Evolutionary conservation across 768 basidiomycete species (phyloP), one percentile per base, ranked within the genome.

Genomic region (Pleurotus giganteus): DNA sequence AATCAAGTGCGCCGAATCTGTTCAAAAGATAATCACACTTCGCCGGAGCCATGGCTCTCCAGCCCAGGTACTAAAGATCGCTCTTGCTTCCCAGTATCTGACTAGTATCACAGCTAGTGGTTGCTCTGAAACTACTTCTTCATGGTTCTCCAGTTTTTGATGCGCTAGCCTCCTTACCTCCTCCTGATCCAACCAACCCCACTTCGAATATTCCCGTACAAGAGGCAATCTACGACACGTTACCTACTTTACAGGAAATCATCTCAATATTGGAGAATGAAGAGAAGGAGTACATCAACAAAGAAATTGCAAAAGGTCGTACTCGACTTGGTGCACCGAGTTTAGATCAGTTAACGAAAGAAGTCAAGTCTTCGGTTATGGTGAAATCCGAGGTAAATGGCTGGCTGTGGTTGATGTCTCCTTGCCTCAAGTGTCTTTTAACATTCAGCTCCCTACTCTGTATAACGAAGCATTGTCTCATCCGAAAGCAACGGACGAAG

Each of bases 381-480:
- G 66, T 71, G 17, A 57, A 66, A 15, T 94, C 91, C 6, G 74
- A 76, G 71, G 91, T 88, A 62, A 26, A 70, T 52, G 31, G 31
- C 9, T 3, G 5, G 7, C 13, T 17, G 2, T n/a, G n/a, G n/a
- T n/a, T n/a, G n/a, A n/a, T n/a, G n/a, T n/a, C n/a, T n/a, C n/a
- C n/a, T n/a, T n/a, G n/a, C n/a, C n/a, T n/a, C n/a, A n/a, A n/a
- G n/a, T n/a, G n/a, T n/a, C n/a, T n/a, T n/a, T n/a, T n/a, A n/a
- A n/a, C n/a, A n/a, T n/a, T n/a, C n/a, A 91, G 88, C 71, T 96
- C 28, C 89, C 89, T 1, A 64, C 58, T 0, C 69, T 94, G 26
- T 96, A 94, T 60, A 74, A 83, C 28, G 88, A 93, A 60, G 72
- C 95, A n/a, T 69, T 94, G 28, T 86, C 85, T 56, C 94, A 96